Conservation (phyloP, 441 rosid species). For the Capsella rubella region DNA sequence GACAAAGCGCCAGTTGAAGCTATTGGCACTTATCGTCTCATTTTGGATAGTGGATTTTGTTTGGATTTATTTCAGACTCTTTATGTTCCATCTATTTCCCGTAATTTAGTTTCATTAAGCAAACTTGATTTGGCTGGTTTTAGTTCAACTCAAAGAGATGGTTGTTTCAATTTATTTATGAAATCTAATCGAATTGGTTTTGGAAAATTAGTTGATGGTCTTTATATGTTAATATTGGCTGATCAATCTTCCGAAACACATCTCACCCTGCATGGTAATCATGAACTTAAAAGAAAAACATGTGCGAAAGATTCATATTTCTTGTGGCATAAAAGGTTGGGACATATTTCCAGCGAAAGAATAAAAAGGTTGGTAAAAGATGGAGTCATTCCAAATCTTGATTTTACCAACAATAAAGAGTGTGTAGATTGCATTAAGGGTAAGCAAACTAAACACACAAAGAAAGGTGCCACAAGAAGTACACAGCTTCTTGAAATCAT, state of each 20-base stretch:
- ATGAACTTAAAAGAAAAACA: too few relatives aligned
- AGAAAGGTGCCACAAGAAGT: too few relatives aligned
- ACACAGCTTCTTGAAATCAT: too few relatives aligned
- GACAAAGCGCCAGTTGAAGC: not conserved
- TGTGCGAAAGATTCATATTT: too few relatives aligned
- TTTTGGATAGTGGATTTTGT: not conserved
- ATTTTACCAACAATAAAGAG: too few relatives aligned
- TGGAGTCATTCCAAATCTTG: too few relatives aligned
- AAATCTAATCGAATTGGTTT: not conserved
- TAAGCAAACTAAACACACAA: too few relatives aligned
- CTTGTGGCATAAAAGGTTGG: too few relatives aligned
- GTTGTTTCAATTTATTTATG: not conserved
- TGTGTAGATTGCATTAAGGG: too few relatives aligned
- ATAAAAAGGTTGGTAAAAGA: too few relatives aligned
- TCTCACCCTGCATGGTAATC: too few relatives aligned
- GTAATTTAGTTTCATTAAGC: conserved; percentile 15
- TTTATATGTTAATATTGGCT: not conserved
- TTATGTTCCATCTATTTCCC: conserved; percentile 13
- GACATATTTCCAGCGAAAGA: too few relatives aligned
- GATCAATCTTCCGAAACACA: not conserved
- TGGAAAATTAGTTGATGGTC: conserved; percentile 5
- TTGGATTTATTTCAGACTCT: conserved; percentile 2
- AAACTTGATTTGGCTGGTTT: conserved; percentile 16
- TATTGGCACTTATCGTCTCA: not conserved
- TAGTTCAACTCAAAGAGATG: not conserved